phyloP scores from a whole-genome alignment of 768 basidiomycete genomes.

The Pisolithus albus region DNA sequence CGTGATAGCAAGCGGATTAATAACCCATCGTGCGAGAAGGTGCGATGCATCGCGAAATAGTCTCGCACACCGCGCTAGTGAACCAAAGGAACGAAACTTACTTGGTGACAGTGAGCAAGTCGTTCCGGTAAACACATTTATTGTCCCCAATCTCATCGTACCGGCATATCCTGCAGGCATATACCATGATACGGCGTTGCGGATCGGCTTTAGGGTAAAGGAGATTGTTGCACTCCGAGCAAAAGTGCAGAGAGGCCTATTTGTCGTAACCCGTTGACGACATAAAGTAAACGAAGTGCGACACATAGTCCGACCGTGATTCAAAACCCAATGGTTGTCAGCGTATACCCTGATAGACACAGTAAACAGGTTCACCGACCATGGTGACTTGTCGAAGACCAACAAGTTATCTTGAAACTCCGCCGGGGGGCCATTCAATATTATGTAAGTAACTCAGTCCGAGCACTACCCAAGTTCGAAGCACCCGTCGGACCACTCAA shows the following conservation, averaged over 20 bases:
- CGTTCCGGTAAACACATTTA: conserved; percentile 89
- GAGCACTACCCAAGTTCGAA: too few relatives aligned
- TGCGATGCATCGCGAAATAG: background rate
- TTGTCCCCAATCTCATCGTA: conserved; percentile 84
- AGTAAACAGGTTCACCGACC: conserved; percentile 18
- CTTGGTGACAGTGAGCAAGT: conserved; percentile 91
- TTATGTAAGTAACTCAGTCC: background rate
- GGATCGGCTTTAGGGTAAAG: conserved; percentile 91
- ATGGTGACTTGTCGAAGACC: conserved; percentile 5
- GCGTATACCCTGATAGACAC: conserved; percentile 12
- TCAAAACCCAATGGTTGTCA: background rate
- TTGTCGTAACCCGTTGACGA: background rate
- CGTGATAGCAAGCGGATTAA: conserved; percentile 3
- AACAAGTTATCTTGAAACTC: conserved; percentile 24
- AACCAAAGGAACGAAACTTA: conserved; percentile 29
- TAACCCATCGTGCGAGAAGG: background rate
- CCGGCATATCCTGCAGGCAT: conserved; percentile 84
- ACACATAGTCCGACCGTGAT: background rate
- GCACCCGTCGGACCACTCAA: too few relatives aligned
- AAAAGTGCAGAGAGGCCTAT: conserved; percentile 83
- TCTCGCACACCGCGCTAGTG: background rate
- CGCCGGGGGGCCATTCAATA: conserved; percentile 9
- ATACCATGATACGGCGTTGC: conserved; percentile 77
- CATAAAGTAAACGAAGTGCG: too few relatives aligned
- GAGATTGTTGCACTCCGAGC: conserved; percentile 92